Conservation (phyloP, 306 rosid genomes). For the Trifolium repens region DNA sequence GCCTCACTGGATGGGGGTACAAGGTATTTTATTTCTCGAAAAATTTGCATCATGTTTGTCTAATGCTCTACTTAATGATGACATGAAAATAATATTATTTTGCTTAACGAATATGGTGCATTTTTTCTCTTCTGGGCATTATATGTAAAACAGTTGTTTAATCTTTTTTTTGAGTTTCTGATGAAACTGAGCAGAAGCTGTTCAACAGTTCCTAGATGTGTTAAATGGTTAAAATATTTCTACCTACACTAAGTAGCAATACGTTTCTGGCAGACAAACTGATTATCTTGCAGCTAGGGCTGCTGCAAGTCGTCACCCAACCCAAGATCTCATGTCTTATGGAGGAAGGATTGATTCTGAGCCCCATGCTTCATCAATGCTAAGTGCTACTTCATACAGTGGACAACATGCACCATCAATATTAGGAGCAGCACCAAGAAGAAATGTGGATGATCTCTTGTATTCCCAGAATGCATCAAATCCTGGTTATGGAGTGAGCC, state of each 20-base stretch:
- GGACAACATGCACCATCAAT: conserved; percentile 88
- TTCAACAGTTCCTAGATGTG: conserved; percentile 58
- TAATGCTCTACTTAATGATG: conserved; percentile 33
- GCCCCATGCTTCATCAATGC: conserved; percentile 78
- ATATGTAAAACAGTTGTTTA: conserved; percentile 31
- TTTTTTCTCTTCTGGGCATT: conserved; percentile 38
- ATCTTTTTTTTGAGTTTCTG: conserved; percentile 45
- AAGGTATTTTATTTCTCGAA: conserved; percentile 60
- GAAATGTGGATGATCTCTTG: conserved; percentile 81
- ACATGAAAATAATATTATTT: conserved; percentile 34
- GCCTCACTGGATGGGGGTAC: conserved; percentile 83
- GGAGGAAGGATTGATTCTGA: conserved; percentile 95
- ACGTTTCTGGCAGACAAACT: conserved; percentile 98
- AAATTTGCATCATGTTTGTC: conserved; percentile 15
- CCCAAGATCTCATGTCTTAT: conserved; percentile 84
- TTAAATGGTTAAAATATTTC: conserved; percentile 71
- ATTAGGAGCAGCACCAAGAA: conserved; percentile 94
- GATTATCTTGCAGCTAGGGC: conserved; percentile 96
- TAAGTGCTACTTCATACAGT: conserved; percentile 76
- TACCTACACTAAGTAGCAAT: conserved; percentile 86
- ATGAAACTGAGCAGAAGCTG: conserved; percentile 53
- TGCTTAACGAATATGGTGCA: conserved; percentile 36
- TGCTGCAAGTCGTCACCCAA: conserved; percentile 82
- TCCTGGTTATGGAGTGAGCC: conserved; percentile 98
- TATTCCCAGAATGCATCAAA: conserved; percentile 83